Percentiles rank a stretch among this genome's conserved stretches.
These are phyloP conservation scores for Fusarium fracticaudum DNA, from an alignment of 2,329 filamentous ascomycete species.

Conservation along the genomic window DNA sequence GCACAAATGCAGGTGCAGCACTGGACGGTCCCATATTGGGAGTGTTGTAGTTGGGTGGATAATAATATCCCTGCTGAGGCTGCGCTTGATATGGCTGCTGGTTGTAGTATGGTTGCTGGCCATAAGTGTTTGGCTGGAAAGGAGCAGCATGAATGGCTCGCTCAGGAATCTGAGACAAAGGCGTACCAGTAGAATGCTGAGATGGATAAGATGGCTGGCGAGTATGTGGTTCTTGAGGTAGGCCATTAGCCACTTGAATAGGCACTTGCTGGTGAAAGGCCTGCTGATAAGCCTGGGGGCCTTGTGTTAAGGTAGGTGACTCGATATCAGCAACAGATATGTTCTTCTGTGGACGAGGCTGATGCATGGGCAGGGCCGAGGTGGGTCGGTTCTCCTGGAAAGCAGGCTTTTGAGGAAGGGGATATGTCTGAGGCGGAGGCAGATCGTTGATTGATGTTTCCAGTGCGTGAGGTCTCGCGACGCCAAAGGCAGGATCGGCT, in stretches of 20 bases:
- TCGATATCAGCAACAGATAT: slow-evolving; percentile 95
- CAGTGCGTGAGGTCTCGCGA: slow-evolving; percentile 21
- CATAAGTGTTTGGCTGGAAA: slow-evolving; percentile 81
- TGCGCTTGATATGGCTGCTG: slow-evolving; percentile 56
- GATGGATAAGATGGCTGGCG: slow-evolving; percentile 76
- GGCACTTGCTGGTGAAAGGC: slow-evolving; percentile 97
- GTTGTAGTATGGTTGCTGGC: slow-evolving; percentile 65
- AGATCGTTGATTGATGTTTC: slow-evolving; percentile 60
- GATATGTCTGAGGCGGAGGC: slow-evolving; percentile 66
- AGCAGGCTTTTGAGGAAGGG: slow-evolving; percentile 66
- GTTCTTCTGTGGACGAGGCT: slow-evolving; percentile 92
- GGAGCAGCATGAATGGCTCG: slow-evolving; percentile 89
- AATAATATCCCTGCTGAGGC: slow-evolving; percentile 73
- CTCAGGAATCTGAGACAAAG: slow-evolving; percentile 91
- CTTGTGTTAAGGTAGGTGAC: slow-evolving; percentile 70
- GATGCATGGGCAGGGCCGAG: slow-evolving; percentile 78
- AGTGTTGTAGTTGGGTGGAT: slow-evolving; percentile 63
- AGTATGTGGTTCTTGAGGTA: slow-evolving; percentile 68
- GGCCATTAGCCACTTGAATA: slow-evolving; percentile 69
- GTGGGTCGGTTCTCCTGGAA: slow-evolving; percentile 65
- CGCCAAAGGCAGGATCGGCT: slow-evolving; percentile 25
- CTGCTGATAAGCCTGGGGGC: slow-evolving; percentile 82
- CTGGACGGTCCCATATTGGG: slow-evolving; percentile 62
- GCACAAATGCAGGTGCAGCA: slow-evolving; percentile 66
- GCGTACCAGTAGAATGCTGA: slow-evolving; percentile 78